Base-by-base conservation (phyloP, 495 filamentous ascomycete genomes). In the Penicillium tannophilum region DNA sequence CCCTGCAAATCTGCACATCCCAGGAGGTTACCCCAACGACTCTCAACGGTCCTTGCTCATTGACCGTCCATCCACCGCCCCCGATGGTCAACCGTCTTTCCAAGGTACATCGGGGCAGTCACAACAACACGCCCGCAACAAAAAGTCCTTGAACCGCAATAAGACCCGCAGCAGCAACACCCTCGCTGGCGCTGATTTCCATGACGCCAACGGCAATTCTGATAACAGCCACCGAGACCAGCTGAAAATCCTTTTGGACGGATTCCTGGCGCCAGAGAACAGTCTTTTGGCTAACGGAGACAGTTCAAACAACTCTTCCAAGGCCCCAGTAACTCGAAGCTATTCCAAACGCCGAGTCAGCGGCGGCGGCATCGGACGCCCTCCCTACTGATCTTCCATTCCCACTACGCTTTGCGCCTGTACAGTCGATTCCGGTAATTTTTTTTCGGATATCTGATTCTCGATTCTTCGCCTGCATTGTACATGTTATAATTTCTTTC, bases 291-390 rank as follows among this genome's bases (percentile, higher is more conserved):
- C 63, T n/a, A 67, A 69, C 33, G 64, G 56, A 41, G 49, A 60
- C 44, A 65, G 58, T 19, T 60, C 63, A 14, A 59, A 63, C 10
- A 58, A 54, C 30, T 36, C 24, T 12, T 52, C 23, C 41, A 54
- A 24, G 12, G 54, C 8, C 59, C 66, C 30, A 62, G 60, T 61
- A n/a, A 23, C 30, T 51, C 57, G 66, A 48, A 58, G 48, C 55
- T 59, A 57, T 44, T 44, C 51, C 48, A 62, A 65, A 62, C 72
- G 72, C 20, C 64, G 63, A 43, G 59, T 61, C 39, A 72, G 62
- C n/a, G 69, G 64, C 35, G 72, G 72, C 24, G 72, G 72, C 28
- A 68, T 80, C 42, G 76, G 77, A 49, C 72, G 75, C 16, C 77
- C 77, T 24, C 77, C 77, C 3, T 80, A 80, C 58, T 80, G 63